Conservation (phyloP, 768 basidiomycete species). For the Tylopilus intermedius region DNA sequence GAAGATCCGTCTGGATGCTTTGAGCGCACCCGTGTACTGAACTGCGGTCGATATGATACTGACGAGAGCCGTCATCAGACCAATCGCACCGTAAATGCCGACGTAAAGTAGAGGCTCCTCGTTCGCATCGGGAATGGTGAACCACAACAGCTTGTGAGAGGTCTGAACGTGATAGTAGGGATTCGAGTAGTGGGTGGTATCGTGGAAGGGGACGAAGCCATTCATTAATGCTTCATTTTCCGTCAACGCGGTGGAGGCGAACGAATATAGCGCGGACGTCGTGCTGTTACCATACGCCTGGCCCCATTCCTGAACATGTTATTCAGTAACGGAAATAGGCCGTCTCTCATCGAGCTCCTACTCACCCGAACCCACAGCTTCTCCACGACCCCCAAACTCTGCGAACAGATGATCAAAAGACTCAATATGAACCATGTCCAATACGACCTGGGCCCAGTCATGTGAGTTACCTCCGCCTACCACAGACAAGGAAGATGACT, state of each 20-base stretch:
- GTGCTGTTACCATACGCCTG: slow-evolving; percentile 18
- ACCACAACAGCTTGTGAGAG: slow-evolving; percentile 8
- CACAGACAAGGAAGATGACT: slow-evolving; percentile 1
- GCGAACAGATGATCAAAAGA: slow-evolving; percentile 21
- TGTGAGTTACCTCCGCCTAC: neutral
- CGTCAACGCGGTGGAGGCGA: slow-evolving; percentile 20
- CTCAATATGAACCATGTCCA: slow-evolving; percentile 27
- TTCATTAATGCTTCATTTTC: slow-evolving; percentile 30
- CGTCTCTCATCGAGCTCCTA: neutral
- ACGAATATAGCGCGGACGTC: slow-evolving; percentile 7
- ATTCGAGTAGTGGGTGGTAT: slow-evolving; percentile 13
- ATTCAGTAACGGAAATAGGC: neutral
- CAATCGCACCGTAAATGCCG: slow-evolving; percentile 59
- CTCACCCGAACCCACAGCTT: slow-evolving; percentile 30
- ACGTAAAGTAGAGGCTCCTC: slow-evolving; percentile 70
- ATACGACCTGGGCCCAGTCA: slow-evolving; percentile 21
- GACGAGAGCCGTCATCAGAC: slow-evolving; percentile 44
- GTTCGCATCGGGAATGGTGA: slow-evolving; percentile 43
- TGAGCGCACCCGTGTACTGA: slow-evolving; percentile 53
- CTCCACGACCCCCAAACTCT: slow-evolving; percentile 24
- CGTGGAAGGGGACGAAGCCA: slow-evolving; percentile 19
- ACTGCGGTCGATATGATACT: slow-evolving; percentile 43
- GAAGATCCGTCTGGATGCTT: slow-evolving; percentile 34
- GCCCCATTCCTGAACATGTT: slow-evolving; percentile 26
- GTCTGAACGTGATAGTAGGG: slow-evolving; percentile 16